These are phyloP conservation scores for Otatea glauca DNA, from an alignment of 176 grass and related monocot genomes.

Conservation along the genomic window DNA sequence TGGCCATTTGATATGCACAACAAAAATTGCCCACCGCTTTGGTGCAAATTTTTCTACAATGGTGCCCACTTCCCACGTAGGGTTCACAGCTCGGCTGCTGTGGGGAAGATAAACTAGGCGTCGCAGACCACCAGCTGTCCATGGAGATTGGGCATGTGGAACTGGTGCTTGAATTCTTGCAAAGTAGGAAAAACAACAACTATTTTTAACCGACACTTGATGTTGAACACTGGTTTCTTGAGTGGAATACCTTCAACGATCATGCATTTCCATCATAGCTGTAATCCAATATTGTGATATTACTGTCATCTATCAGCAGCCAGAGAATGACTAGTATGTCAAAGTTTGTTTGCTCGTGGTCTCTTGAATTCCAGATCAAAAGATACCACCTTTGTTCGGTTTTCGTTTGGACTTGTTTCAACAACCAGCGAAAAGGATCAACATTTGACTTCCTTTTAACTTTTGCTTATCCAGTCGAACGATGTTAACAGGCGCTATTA, in stretches of 20 bases:
- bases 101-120: neutral
- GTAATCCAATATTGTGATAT: slow-evolving; percentile 23
- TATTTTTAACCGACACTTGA: slow-evolving; percentile 1
- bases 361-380: slow-evolving; percentile 16
- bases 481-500: neutral
- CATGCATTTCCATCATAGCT: slow-evolving; percentile 17
- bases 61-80: neutral
- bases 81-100: neutral
- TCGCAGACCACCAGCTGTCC: neutral
- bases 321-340: slow-evolving; percentile 8
- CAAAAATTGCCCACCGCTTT: neutral
- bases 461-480: neutral
- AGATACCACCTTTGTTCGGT: neutral
- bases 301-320: slow-evolving; percentile 6
- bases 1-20: slow-evolving; percentile 20
- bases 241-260: neutral
- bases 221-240: slow-evolving; percentile 22
- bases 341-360: neutral
- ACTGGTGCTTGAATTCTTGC: slow-evolving; percentile 11
- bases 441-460: slow-evolving; percentile 1
- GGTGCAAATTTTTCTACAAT: neutral
- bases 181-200: neutral
- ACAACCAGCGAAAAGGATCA: neutral
- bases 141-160: neutral
- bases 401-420: neutral